Conservation (phyloP, 2,329 filamentous ascomycete species). For the Aureobasidium mangrovei region DNA sequence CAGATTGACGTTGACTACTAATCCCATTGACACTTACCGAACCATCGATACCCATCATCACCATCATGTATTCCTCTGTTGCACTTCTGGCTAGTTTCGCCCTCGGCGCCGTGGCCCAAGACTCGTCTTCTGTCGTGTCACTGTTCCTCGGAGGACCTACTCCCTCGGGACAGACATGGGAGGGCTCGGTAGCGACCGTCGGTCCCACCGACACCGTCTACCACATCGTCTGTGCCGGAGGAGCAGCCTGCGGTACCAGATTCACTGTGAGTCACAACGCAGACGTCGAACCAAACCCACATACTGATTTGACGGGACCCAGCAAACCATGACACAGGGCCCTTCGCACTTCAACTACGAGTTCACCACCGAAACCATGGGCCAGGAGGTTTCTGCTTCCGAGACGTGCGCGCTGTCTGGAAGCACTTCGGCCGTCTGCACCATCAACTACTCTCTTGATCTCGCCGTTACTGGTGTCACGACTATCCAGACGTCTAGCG, state of each 20-base stretch:
- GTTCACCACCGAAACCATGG: not conserved
- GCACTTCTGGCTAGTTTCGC: constrained; percentile 5
- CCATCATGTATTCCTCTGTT: constrained; percentile 6
- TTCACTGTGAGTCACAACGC: not conserved
- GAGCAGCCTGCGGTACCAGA: not conserved
- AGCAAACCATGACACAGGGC: constrained; percentile 1
- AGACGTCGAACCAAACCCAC: not conserved
- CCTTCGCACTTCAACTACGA: not conserved
- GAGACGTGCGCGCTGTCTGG: not conserved
- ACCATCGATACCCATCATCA: not conserved
- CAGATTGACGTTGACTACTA: too few relatives aligned
- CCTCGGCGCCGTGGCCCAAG: not conserved
- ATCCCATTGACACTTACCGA: too few relatives aligned
- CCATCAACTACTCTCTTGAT: not conserved
- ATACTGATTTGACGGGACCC: not conserved
- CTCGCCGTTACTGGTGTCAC: not conserved
- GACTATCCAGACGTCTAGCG: not conserved
- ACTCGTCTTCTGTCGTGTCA: not conserved
- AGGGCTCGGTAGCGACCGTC: not conserved
- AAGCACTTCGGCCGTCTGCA: not conserved
- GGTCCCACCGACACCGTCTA: not conserved
- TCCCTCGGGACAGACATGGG: not conserved
- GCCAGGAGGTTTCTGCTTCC: not conserved
- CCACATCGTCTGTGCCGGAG: not conserved
- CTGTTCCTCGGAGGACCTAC: not conserved